Conservation (phyloP, 2,329 filamentous ascomycete species). For the Curvularia sp. region DNA sequence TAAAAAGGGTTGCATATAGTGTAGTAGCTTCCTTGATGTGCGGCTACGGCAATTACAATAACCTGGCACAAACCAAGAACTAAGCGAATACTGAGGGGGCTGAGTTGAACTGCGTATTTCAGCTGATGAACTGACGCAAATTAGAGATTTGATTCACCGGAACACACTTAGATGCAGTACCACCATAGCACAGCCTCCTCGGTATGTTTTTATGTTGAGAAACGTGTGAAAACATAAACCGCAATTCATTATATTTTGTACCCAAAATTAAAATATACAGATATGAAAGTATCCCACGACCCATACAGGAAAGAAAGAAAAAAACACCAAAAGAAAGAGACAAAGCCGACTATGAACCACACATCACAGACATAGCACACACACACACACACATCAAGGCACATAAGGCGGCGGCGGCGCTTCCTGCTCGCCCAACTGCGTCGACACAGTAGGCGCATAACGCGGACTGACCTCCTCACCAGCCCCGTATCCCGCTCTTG, state of each 20-base stretch:
- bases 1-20: background rate
- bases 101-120: background rate
- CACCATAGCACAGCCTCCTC: background rate
- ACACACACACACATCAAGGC: conserved; percentile 1
- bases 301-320: background rate
- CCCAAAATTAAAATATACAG: background rate
- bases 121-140: background rate
- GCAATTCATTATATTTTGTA: background rate
- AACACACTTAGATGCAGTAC: background rate
- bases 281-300: background rate
- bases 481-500: conserved; percentile 6
- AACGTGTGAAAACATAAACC: background rate
- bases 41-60: background rate
- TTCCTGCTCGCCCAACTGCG: conserved; percentile 32
- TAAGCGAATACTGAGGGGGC: background rate
- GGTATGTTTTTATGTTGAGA: background rate
- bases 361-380: too few relatives aligned
- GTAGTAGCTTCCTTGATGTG: background rate
- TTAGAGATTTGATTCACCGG: background rate
- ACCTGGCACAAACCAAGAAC: background rate
- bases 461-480: background rate
- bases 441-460: conserved; percentile 32
- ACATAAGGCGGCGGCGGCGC: conserved; percentile 22
- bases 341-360: too few relatives aligned
- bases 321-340: background rate